Evolutionary conservation across 345 rosid genomes (phyloP).

Genomic region (Melaleuca alternifolia): DNA sequence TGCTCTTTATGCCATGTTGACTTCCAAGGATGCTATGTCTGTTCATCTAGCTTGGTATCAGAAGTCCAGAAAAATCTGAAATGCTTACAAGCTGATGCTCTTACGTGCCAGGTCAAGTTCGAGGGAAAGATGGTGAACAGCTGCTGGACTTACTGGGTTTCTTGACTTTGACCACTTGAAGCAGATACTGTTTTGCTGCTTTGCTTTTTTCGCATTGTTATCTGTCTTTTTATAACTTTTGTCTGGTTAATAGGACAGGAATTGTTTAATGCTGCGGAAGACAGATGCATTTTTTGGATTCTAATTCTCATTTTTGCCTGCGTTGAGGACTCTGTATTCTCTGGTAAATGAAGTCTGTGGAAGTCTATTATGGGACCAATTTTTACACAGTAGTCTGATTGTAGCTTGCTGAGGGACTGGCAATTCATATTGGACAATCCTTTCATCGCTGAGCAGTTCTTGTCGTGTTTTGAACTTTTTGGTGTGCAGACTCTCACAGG

Average conservation of each 20-base stretch:
- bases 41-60: neutral
- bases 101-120: constrained; percentile 41
- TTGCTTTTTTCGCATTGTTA: constrained; percentile 2
- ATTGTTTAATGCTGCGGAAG: constrained; percentile 3
- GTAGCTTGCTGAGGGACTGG: neutral
- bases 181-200: constrained; percentile 26
- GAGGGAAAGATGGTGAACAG: constrained; percentile 56
- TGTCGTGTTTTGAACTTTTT: neutral
- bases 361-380: neutral
- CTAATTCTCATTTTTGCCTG: neutral
- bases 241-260: constrained; percentile 32
- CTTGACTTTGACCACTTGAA: constrained; percentile 2
- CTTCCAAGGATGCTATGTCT: neutral
- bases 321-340: neutral
- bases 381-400: neutral
- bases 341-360: neutral
- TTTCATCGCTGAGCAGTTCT: neutral
- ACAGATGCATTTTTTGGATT: neutral
- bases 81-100: neutral
- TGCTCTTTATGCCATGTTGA: neutral
- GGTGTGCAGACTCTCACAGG: neutral
- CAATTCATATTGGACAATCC: neutral
- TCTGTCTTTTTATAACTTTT: constrained; percentile 7
- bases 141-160: neutral
- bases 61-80: neutral